Evolutionary conservation across 2,329 filamentous ascomycete species (phyloP).

Genomic region (Fusarium sp.): DNA sequence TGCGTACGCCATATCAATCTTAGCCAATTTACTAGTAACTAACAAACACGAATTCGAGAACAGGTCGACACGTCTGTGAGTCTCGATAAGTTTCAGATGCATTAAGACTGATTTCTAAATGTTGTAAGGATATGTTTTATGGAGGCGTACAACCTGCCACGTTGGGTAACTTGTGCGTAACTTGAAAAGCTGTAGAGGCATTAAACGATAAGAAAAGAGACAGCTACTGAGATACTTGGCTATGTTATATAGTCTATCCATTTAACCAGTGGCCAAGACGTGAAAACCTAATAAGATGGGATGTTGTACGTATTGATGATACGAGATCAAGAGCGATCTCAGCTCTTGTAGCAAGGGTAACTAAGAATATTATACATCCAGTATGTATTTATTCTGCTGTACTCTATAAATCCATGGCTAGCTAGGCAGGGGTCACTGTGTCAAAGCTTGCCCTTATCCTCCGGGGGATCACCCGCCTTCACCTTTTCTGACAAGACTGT

Average conservation of each 20-base stretch:
- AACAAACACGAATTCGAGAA: not conserved
- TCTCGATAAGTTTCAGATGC: not conserved
- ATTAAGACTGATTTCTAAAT: not conserved
- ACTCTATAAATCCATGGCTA: not conserved
- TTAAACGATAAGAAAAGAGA: not conserved
- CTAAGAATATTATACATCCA: too few species aligned
- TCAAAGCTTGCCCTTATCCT: not conserved
- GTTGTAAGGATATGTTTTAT: not conserved
- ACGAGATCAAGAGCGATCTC: too few species aligned
- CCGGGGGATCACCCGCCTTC: too few species aligned
- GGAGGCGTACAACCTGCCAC: not conserved
- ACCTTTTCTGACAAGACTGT: not conserved
- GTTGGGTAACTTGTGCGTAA: not conserved
- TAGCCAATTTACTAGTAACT: not conserved
- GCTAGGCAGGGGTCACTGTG: not conserved
- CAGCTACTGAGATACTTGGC: fast-evolving
- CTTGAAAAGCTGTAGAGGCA: not conserved
- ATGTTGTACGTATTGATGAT: not conserved
- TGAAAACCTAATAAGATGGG: not conserved
- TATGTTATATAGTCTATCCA: not conserved
- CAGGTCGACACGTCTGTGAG: not conserved
- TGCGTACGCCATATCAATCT: not conserved
- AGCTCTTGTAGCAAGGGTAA: too few species aligned
- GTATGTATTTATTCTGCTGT: too few species aligned
- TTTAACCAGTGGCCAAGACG: not conserved